A percentile compares a stretch with the other conserved stretches of the same genome.
phyloP scores from a whole-genome alignment of 805 yeast genomes.

The Kuraishia borneana region DNA sequence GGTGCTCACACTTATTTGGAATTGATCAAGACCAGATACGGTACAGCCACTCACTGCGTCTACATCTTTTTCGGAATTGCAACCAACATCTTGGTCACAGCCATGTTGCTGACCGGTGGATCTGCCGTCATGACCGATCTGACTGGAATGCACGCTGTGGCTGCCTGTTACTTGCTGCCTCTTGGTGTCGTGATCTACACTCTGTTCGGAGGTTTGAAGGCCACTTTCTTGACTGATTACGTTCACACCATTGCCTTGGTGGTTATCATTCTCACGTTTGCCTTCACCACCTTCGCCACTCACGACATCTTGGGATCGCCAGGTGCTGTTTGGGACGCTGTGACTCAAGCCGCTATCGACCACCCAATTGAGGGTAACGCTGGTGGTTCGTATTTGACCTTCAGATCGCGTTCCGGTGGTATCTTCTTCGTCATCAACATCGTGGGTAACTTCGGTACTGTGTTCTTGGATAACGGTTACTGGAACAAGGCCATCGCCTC shows the following conservation, averaged over 20 bases:
- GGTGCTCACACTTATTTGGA: slow-evolving; percentile 88
- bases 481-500: slow-evolving; percentile 87
- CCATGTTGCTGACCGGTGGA: slow-evolving; percentile 87
- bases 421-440: slow-evolving; percentile 81
- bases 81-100: slow-evolving; percentile 83
- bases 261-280: slow-evolving; percentile 69
- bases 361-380: slow-evolving; percentile 73
- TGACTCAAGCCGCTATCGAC: slow-evolving; percentile 45
- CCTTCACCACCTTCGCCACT: slow-evolving; percentile 71
- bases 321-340: slow-evolving; percentile 62
- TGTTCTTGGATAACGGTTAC: slow-evolving; percentile 77
- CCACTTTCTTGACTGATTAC: slow-evolving; percentile 73
- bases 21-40: slow-evolving; percentile 72
- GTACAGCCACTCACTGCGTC: slow-evolving; percentile 58
- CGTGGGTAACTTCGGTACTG: slow-evolving; percentile 86
- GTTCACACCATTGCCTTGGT: slow-evolving; percentile 73
- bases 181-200: slow-evolving; percentile 70
- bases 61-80: slow-evolving; percentile 75
- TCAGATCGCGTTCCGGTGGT: slow-evolving; percentile 79
- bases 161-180: slow-evolving; percentile 76
- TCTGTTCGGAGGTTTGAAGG: slow-evolving; percentile 72
- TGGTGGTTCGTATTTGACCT: slow-evolving; percentile 79
- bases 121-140: slow-evolving; percentile 71
- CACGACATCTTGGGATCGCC: slow-evolving; percentile 70
- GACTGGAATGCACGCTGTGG: slow-evolving; percentile 72